These are phyloP conservation scores for Gossypium lobatum DNA, from an alignment of 441 rosid species.

Conservation along the genomic window DNA sequence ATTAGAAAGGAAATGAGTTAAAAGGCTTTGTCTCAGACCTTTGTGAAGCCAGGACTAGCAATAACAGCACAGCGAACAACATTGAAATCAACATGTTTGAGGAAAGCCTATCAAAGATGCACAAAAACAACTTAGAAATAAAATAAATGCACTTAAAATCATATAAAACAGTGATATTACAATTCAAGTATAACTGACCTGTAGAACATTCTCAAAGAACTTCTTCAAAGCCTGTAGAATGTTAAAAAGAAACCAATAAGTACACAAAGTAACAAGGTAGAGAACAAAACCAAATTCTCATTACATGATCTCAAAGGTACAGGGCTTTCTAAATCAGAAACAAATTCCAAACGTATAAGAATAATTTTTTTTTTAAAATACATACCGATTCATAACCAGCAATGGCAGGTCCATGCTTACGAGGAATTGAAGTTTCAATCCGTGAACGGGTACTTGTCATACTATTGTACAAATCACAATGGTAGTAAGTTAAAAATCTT, in stretches of 20 bases:
- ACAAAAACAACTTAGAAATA: slow-evolving; percentile 6
- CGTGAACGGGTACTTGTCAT: slow-evolving; percentile 73
- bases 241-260: slow-evolving; percentile 12
- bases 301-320: neutral
- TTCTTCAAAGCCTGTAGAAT: slow-evolving; percentile 71
- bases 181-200: slow-evolving; percentile 36
- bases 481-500: neutral
- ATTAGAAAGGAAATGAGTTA: neutral
- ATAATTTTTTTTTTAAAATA: neutral
- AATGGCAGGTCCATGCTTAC: slow-evolving; percentile 96
- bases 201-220: slow-evolving; percentile 85
- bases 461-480: slow-evolving; percentile 32
- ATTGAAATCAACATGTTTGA: slow-evolving; percentile 81
- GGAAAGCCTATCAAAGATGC: slow-evolving; percentile 56
- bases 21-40: slow-evolving; percentile 39
- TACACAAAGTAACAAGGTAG: slow-evolving; percentile 13
- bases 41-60: slow-evolving; percentile 99
- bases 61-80: slow-evolving; percentile 93
- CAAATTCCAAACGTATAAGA: neutral
- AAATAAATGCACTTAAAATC: neutral
- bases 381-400: slow-evolving; percentile 95
- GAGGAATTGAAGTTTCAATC: slow-evolving; percentile 90
- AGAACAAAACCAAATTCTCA: neutral
- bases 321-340: slow-evolving; percentile 13
- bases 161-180: neutral